A percentile compares a stretch with the other conserved stretches of the same genome.
Evolutionary conservation across 345 rosid genomes (phyloP).

Genomic region (Orychophragmus violaceus): DNA sequence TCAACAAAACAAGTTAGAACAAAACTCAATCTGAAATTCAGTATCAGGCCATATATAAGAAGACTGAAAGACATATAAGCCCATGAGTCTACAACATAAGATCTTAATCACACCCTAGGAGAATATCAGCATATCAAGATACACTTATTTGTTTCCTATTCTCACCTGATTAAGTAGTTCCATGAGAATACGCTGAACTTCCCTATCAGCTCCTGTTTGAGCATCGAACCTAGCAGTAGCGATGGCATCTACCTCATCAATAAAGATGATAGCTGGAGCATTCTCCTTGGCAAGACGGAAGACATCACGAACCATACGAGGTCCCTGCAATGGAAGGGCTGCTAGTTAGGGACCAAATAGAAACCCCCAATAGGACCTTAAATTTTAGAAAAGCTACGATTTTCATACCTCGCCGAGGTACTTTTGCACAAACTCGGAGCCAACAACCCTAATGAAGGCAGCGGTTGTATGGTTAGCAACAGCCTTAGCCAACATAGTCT

Average conservation of each 20-base stretch:
- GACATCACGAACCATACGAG: constrained; percentile 99
- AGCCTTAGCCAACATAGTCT: constrained; percentile 98
- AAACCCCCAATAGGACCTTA: neutral
- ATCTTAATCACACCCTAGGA: neutral
- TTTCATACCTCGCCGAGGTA: constrained; percentile 84
- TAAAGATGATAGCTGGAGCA: constrained; percentile 97
- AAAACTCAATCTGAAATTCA: neutral
- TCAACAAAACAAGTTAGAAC: constrained; percentile 12
- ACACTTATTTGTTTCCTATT: neutral
- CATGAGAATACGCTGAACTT: constrained; percentile 95
- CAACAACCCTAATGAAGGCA: constrained; percentile 96
- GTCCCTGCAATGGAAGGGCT: constrained; percentile 51
- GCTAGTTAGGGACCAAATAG: neutral
- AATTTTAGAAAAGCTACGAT: neutral
- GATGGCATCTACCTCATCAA: constrained; percentile 97
- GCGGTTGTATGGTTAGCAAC: constrained; percentile 98
- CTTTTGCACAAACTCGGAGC: constrained; percentile 98
- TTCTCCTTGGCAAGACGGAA: constrained; percentile 98
- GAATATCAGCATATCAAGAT: neutral
- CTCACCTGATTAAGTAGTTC: constrained; percentile 89
- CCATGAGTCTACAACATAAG: neutral
- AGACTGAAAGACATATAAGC: neutral
- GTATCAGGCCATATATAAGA: neutral
- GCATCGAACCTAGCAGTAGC: constrained; percentile 99
- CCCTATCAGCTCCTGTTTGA: constrained; percentile 99